These are phyloP conservation scores for Heteromeles arbutifolia DNA, from an alignment of 306 rosid genomes.

Conservation along the genomic window DNA sequence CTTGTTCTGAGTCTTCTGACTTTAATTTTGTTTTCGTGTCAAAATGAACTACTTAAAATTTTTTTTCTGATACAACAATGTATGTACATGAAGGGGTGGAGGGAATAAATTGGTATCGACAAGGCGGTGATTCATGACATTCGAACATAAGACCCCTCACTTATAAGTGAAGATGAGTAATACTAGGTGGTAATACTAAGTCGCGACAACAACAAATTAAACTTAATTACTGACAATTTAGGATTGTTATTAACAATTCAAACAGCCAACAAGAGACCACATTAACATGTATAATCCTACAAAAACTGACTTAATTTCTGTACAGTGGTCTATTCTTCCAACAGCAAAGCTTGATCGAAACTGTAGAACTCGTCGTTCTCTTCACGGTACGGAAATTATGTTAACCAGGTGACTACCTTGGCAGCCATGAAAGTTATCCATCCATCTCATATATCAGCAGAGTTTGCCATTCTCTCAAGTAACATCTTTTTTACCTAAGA, in stretches of 20 bases:
- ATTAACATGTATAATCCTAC: too few species aligned
- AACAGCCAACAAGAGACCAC: too few species aligned
- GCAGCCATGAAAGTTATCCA: neutral
- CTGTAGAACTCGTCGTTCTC: neutral
- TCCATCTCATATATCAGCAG: neutral
- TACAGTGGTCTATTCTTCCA: neutral
- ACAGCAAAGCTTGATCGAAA: neutral
- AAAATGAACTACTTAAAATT: neutral
- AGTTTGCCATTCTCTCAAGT: neutral
- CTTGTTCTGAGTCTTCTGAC: neutral
- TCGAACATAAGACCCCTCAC: fast-evolving
- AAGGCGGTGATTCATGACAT: too few species aligned
- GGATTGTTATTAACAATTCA: too few species aligned
- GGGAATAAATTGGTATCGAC: neutral
- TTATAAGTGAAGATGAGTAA: too few species aligned
- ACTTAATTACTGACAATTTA: neutral
- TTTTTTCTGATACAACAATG: too few species aligned
- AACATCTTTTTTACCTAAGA: neutral
- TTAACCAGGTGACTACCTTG: neutral
- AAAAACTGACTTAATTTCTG: neutral
- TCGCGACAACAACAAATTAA: neutral
- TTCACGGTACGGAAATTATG: neutral
- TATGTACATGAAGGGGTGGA: neutral
- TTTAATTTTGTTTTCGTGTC: neutral
- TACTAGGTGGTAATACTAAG: too few species aligned